Evolutionary conservation across 75 land plant genomes (phyloP).

Genomic region (Adiantum capillusveneris): DNA sequence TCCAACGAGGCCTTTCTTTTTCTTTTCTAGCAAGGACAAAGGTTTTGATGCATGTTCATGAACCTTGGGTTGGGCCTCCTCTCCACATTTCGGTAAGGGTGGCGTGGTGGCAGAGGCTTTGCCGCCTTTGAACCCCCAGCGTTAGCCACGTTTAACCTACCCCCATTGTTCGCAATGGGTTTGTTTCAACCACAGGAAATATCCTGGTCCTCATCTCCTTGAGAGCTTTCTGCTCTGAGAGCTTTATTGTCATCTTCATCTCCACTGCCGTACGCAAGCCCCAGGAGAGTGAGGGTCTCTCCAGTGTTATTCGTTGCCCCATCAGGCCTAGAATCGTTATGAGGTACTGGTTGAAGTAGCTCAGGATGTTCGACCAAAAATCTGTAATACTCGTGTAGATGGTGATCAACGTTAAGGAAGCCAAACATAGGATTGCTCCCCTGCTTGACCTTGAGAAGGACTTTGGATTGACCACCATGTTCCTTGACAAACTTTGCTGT

Average conservation of each 20-base stretch:
- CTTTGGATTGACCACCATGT: conserved; percentile 89
- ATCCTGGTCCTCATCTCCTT: too few relatives aligned
- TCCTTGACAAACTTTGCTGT: conserved; percentile 75
- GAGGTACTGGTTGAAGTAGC: conserved; percentile 18
- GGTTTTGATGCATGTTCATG: too few relatives aligned
- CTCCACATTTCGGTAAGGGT: too few relatives aligned
- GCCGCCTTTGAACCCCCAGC: too few relatives aligned
- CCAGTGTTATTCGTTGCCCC: conserved; percentile 9
- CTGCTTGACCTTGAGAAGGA: conserved; percentile 80
- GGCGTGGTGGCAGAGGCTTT: too few relatives aligned
- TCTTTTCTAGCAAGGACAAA: too few relatives aligned
- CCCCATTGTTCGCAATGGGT: too few relatives aligned
- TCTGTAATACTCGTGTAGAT: conserved; percentile 74
- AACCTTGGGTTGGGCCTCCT: too few relatives aligned
- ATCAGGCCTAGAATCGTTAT: background rate
- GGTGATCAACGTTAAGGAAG: conserved; percentile 78
- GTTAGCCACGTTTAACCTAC: too few relatives aligned
- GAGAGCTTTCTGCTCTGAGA: too few relatives aligned
- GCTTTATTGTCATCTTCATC: conserved; percentile 59
- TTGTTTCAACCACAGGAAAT: too few relatives aligned
- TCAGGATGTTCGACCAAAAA: conserved; percentile 71
- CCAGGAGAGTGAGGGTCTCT: conserved; percentile 65
- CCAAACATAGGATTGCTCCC: conserved; percentile 90
- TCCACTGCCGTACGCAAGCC: conserved; percentile 57
- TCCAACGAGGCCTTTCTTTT: too few relatives aligned